A percentile compares a stretch with the other conserved stretches of the same genome.
Conservation (phyloP, 257 asterid species). For the Osmanthus fragrans region DNA sequence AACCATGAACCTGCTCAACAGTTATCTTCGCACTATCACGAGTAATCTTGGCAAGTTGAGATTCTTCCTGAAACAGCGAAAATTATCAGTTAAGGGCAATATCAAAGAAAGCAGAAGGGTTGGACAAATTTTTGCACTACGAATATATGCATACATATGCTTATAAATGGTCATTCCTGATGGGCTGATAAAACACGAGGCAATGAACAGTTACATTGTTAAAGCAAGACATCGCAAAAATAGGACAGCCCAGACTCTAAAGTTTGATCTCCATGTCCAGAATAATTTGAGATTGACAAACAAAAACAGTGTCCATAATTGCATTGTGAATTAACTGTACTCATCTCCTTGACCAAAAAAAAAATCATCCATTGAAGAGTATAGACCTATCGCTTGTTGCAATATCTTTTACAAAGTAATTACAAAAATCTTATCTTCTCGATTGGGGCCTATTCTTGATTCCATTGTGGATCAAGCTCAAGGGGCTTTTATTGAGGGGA, state of each 20-base stretch:
- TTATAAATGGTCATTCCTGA: background rate
- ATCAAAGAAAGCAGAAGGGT: constrained; percentile 1
- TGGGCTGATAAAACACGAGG: background rate
- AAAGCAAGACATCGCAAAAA: background rate
- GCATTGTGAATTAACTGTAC: too few relatives aligned
- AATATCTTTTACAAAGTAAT: too few relatives aligned
- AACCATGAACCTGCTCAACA: constrained; percentile 97
- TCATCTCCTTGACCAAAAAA: background rate
- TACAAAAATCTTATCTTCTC: too few relatives aligned
- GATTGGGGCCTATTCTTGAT: too few relatives aligned
- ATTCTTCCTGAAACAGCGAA: constrained; percentile 74
- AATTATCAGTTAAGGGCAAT: background rate
- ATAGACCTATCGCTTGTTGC: too few relatives aligned
- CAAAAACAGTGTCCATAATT: too few relatives aligned
- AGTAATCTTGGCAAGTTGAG: constrained; percentile 87
- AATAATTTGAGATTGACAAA: too few relatives aligned
- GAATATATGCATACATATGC: background rate
- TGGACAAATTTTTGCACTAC: too few relatives aligned
- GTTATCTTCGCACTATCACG: constrained; percentile 95
- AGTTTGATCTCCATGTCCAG: too few relatives aligned
- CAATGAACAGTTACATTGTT: background rate
- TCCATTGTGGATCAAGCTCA: too few relatives aligned
- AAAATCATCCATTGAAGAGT: too few relatives aligned
- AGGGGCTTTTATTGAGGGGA: too few relatives aligned
- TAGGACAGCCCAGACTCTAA: background rate